Percentiles rank a stretch among this genome's conserved stretches.
Evolutionary conservation across 257 asterid genomes (phyloP).

Genomic region (Solanum rostratum): DNA sequence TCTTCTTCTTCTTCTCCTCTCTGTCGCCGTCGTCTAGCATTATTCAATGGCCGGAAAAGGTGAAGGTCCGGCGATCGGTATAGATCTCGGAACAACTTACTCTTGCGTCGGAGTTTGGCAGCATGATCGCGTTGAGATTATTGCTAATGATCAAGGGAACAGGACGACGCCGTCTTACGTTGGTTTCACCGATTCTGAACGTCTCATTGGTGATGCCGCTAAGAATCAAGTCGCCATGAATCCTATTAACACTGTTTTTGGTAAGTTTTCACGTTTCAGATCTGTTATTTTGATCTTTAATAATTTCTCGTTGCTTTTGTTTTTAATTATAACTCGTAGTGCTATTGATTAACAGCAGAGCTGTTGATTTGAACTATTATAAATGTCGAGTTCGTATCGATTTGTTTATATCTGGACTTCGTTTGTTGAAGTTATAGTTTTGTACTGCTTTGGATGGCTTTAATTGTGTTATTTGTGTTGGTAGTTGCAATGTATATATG

Average conservation of each 20-base stretch:
- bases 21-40: neutral
- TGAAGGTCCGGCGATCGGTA: slow-evolving; percentile 27
- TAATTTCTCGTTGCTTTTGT: neutral
- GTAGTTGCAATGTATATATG: neutral
- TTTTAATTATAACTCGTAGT: neutral
- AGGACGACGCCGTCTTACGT: slow-evolving; percentile 30
- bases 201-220: slow-evolving; percentile 27
- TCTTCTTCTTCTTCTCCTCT: neutral
- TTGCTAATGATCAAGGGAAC: slow-evolving; percentile 32
- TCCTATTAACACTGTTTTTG: slow-evolving; percentile 24
- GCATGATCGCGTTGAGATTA: slow-evolving; percentile 30
- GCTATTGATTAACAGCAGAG: neutral
- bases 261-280: neutral
- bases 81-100: slow-evolving; percentile 27
- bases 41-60: slow-evolving; percentile 21
- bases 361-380: neutral
- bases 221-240: slow-evolving; percentile 35
- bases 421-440: neutral
- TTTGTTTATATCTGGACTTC: neutral
- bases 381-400: neutral
- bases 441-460: neutral
- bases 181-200: slow-evolving; percentile 23
- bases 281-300: neutral
- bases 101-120: slow-evolving; percentile 28
- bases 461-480: neutral